A percentile compares a stretch with the other conserved stretches of the same genome.
These are phyloP conservation scores for Naganishia sp. DNA, from an alignment of 1,284 basidiomycete genomes.

Conservation along the genomic window DNA sequence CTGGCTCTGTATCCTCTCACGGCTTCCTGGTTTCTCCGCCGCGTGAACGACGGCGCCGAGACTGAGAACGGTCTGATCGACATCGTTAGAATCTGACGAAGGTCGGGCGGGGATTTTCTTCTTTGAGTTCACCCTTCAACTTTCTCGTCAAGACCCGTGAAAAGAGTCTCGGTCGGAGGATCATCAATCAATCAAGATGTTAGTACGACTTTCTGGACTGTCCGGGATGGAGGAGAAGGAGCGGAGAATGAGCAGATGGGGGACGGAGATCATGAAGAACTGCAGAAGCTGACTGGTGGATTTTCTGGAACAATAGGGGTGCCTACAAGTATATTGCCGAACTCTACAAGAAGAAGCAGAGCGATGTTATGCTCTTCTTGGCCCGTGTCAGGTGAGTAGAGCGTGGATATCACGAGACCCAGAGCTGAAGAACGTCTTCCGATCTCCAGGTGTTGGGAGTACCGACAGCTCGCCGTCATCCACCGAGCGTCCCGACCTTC, in stretches of 20 bases:
- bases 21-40: conserved; percentile 1
- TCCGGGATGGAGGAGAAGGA: not conserved
- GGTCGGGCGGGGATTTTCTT: not conserved
- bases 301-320: conserved; percentile 46
- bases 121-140: conserved; percentile 30
- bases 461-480: conserved; percentile 96
- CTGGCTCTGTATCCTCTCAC: not conserved
- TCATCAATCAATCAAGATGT: conserved; percentile 37
- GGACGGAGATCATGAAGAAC: not conserved
- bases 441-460: conserved; percentile 88
- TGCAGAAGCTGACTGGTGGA: conserved; percentile 6
- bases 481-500: conserved; percentile 97
- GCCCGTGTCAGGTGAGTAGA: conserved; percentile 83
- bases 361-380: conserved; percentile 96
- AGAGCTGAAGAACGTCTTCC: not conserved
- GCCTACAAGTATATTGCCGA: conserved; percentile 97
- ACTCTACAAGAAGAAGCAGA: conserved; percentile 90
- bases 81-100: not conserved
- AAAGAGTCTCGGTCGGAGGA: conserved; percentile 30
- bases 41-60: not conserved
- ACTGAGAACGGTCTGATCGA: conserved; percentile 26
- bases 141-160: conserved; percentile 24
- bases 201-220: conserved; percentile 33
- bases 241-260: conserved; percentile 29
- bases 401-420: not conserved